Conservation (phyloP, 148 eudicot species). For the Bassia scoparia region DNA sequence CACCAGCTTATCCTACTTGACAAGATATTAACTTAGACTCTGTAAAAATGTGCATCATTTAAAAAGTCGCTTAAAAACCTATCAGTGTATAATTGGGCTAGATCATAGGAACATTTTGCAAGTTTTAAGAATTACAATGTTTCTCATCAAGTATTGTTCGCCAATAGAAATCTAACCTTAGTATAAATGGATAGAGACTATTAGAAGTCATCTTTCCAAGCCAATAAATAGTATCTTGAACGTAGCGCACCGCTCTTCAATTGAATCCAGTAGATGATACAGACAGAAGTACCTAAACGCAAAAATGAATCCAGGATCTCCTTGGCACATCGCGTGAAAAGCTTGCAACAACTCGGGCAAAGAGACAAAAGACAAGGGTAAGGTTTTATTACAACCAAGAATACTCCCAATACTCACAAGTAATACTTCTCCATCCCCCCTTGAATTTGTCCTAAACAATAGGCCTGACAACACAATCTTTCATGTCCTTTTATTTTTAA, state of each 20-base stretch:
- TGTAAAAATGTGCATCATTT: constrained; percentile 1
- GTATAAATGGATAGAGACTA: constrained; percentile 29
- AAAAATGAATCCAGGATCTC: not conserved
- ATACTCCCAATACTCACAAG: not conserved
- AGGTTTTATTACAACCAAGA: not conserved
- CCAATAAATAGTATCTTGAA: constrained; percentile 93
- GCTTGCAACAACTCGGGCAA: not conserved
- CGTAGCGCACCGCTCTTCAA: constrained; percentile 77
- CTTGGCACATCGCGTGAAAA: not conserved
- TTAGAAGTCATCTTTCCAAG: constrained; percentile 94
- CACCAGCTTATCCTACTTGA: constrained; percentile 82
- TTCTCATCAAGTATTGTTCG: not conserved
- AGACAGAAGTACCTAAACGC: constrained; percentile 4
- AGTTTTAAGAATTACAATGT: not conserved
- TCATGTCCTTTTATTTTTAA: not conserved
- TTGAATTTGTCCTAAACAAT: not conserved
- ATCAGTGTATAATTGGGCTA: not conserved
- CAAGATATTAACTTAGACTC: constrained; percentile 22
- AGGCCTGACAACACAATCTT: not conserved
- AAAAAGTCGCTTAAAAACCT: not conserved
- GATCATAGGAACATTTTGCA: not conserved
- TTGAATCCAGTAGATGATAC: not conserved
- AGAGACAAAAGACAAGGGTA: not conserved
- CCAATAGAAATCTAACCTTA: not conserved
- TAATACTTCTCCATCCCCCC: not conserved